Percentiles rank a stretch among this genome's conserved stretches.
phyloP scores from a whole-genome alignment of 768 basidiomycete species.

The Podaxis rugospora region DNA sequence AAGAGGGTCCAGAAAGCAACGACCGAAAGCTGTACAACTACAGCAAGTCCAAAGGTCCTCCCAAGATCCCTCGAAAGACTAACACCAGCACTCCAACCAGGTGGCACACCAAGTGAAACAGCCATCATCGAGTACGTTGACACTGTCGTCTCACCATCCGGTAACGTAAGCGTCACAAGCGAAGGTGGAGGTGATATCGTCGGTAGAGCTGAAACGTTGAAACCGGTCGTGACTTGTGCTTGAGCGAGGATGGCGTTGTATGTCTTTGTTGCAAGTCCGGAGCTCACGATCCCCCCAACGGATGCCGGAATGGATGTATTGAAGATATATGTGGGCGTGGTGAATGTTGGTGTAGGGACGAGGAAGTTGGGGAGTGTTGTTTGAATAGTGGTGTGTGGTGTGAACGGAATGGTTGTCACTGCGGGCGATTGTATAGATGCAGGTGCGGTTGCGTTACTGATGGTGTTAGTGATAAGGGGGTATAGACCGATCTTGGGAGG shows the following conservation, averaged over 20 bases:
- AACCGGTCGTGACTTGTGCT: conserved; percentile 20
- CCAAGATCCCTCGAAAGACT: background rate
- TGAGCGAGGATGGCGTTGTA: conserved; percentile 54
- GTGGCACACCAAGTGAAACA: conserved; percentile 59
- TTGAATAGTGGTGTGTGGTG: conserved; percentile 49
- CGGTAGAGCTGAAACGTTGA: conserved; percentile 54
- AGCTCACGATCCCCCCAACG: conserved; percentile 49
- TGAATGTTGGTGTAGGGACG: conserved; percentile 58
- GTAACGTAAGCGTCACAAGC: conserved; percentile 51
- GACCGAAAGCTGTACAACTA: background rate
- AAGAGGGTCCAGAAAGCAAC: background rate
- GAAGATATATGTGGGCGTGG: conserved; percentile 62
- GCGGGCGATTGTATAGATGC: background rate
- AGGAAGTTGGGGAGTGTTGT: conserved; percentile 73
- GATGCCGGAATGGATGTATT: conserved; percentile 60
- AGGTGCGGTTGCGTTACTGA: conserved; percentile 23
- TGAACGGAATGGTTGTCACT: conserved; percentile 2
- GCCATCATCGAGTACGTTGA: conserved; percentile 42
- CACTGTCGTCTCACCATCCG: conserved; percentile 52
- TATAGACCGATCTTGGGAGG: conserved; percentile 79
- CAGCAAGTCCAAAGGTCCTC: background rate
- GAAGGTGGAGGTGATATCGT: conserved; percentile 46
- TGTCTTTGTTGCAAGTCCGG: conserved; percentile 68
- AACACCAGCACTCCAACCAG: conserved; percentile 40
- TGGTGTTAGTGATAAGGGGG: conserved; percentile 36